These are phyloP conservation scores for Penicillium desertorum DNA, from an alignment of 495 filamentous ascomycete genomes.

Conservation along the genomic window DNA sequence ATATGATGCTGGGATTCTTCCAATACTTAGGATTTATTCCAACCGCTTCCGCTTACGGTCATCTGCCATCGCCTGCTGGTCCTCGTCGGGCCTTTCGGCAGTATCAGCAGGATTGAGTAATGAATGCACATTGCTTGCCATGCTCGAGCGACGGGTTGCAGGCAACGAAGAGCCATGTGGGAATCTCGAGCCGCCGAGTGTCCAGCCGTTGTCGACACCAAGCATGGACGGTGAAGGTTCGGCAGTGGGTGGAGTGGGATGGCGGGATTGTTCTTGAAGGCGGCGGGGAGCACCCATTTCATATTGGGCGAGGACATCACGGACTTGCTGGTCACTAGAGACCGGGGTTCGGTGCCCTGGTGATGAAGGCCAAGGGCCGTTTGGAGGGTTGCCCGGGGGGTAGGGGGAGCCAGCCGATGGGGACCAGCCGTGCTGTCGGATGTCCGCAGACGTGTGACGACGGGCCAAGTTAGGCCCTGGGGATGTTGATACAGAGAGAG, in stretches of 20 bases:
- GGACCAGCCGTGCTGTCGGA: constrained; percentile 87
- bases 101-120: constrained; percentile 85
- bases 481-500: constrained; percentile 74
- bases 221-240: constrained; percentile 49
- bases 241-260: constrained; percentile 66
- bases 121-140: constrained; percentile 75
- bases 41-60: constrained; percentile 82
- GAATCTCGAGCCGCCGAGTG: constrained; percentile 49
- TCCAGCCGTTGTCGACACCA: constrained; percentile 59
- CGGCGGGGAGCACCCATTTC: constrained; percentile 65
- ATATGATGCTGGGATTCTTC: constrained; percentile 13
- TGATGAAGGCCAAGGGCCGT: constrained; percentile 80
- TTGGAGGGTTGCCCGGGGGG: constrained; percentile 26
- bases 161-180: constrained; percentile 53
- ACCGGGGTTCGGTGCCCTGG: constrained; percentile 63
- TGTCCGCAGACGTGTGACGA: constrained; percentile 94
- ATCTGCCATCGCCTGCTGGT: constrained; percentile 55
- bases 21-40: constrained; percentile 37
- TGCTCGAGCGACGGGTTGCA: constrained; percentile 67
- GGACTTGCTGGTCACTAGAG: constrained; percentile 74
- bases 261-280: constrained; percentile 60
- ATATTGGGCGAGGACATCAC: constrained; percentile 79
- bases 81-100: constrained; percentile 68
- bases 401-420: constrained; percentile 68
- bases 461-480: constrained; percentile 71